Evolutionary conservation across 352 stramenopile genomes (phyloP).

Genomic region (Phytophthora podocarpi): DNA sequence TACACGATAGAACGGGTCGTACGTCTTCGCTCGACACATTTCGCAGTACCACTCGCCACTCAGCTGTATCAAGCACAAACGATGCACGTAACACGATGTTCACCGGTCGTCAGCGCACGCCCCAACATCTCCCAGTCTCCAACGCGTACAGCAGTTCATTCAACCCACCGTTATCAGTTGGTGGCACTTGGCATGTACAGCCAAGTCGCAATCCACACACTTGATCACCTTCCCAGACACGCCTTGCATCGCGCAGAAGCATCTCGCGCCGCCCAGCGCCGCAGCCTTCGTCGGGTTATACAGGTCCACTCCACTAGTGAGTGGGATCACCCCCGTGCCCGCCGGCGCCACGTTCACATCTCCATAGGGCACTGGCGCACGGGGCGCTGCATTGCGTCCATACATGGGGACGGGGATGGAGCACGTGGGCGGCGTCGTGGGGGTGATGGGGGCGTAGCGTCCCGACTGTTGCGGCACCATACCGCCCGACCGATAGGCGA

Average conservation of each 20-base stretch:
- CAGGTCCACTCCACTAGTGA: slow-evolving; percentile 40
- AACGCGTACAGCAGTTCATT: not conserved
- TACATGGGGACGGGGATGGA: slow-evolving; percentile 23
- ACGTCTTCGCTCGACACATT: slow-evolving; percentile 63
- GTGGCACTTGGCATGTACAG: slow-evolving; percentile 83
- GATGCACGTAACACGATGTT: slow-evolving; percentile 2
- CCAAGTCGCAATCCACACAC: slow-evolving; percentile 55
- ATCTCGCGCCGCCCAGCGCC: slow-evolving; percentile 53
- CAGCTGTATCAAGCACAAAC: slow-evolving; percentile 26
- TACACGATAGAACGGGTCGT: slow-evolving; percentile 75
- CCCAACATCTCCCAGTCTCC: not conserved
- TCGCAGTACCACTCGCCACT: slow-evolving; percentile 78
- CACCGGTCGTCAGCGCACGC: not conserved
- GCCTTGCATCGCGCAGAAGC: slow-evolving; percentile 53
- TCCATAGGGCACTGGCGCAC: slow-evolving; percentile 11
- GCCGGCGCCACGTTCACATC: not conserved
- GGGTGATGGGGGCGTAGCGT: slow-evolving; percentile 9
- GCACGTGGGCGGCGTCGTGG: slow-evolving; percentile 15
- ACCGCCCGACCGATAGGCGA: slow-evolving; percentile 1
- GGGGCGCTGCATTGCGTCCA: not conserved
- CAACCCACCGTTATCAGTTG: slow-evolving; percentile 58
- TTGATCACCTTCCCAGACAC: slow-evolving; percentile 49
- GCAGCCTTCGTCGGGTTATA: slow-evolving; percentile 37
- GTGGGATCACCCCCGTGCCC: slow-evolving; percentile 23
- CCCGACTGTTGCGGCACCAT: not conserved